Evolutionary conservation across 2,329 filamentous ascomycete species (phyloP), one percentile per base, ranked within the genome.

Genomic region (Aulographum hederae): DNA sequence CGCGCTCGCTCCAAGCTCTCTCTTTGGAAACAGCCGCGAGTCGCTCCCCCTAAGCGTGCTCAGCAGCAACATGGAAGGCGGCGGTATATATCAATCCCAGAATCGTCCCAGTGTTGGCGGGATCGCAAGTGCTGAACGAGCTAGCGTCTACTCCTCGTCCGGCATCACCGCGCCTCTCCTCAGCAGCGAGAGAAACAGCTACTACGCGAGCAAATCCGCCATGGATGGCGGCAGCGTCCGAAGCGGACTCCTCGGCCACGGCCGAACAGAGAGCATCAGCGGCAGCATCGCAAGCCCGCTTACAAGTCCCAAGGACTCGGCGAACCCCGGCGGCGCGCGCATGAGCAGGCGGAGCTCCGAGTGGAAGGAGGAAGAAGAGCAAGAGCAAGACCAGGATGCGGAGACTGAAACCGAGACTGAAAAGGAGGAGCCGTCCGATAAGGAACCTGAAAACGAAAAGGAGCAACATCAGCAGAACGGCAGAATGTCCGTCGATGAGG

Each of bases 21-120:
- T 86, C 4, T 89, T 78, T 63, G 80, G 80, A 28, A 79, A 79
- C 27, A 82, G 76, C 44, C 72, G 79, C 37, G 80, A 89, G 52
- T 79, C 73, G 27, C 62, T 89, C 2, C 80, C 80, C 0, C 60
- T 89, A 17, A 84, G 77, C 45, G 73, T 86, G 4, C 62, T 89
- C 21, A 82, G 77, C 45, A 68, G 73, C 35, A 82, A 74, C 45
- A 17, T 14, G 10, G 60, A 77, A 20, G 72, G 77, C 23, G 54
- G 57, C 20, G 54, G 57, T 33, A 43, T 35, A 48, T 52, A 55
- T 3, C 46, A 61, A 30, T 53, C 60, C 1, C 43, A 53, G 3
- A 60, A 64, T 14, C 57, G 67, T 30, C 60, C 66, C 4, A 64
- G 59, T 20, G 56, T 69, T 5, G 57, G 61, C 17, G 67, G 62